Percentiles rank a stretch among this genome's conserved stretches.
Conservation (phyloP, 306 rosid genomes). For the peach (Prunus persica) region Prunus_persica_NCBIv2 NC_034015.1:15141001-15141500, state of each 20-base stretch:
- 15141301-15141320: too few relatives aligned
- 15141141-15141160: conserved; percentile 34
- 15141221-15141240: too few relatives aligned
- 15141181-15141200: neutral
- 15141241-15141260: neutral
- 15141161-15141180: conserved; percentile 34
- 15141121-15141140: conserved; percentile 33
- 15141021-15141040: conserved; percentile 48
- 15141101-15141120: conserved; percentile 39
- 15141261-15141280: too few relatives aligned
- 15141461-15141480: too few relatives aligned
- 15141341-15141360: too few relatives aligned
- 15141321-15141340: too few relatives aligned
- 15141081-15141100: conserved; percentile 39
- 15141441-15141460: too few relatives aligned
- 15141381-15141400: too few relatives aligned
- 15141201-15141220: neutral
- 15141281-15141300: neutral
- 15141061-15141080: conserved; percentile 34
- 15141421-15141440: too few relatives aligned
- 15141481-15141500: neutral
- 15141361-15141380: too few relatives aligned
- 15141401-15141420: too few relatives aligned
- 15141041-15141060: conserved; percentile 41
- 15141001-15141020: conserved; percentile 44